Base-by-base conservation (phyloP, 345 rosid species). In the Trapa bicornis region DNA sequence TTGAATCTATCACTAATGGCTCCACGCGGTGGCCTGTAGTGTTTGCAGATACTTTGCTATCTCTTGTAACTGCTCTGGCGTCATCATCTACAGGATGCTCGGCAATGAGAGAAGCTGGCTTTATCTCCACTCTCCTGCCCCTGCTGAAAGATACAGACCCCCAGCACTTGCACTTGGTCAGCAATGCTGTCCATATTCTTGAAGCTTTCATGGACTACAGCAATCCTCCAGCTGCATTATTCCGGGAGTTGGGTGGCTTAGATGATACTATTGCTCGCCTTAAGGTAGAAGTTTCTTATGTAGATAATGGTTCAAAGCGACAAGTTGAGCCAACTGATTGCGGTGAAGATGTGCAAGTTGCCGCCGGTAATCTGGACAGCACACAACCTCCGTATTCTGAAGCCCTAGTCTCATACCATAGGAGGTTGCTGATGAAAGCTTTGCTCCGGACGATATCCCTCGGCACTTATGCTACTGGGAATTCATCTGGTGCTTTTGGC, bases 191-290 rank as follows among this genome's bases (percentile, higher is more conserved):
- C 75, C 91, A 84, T 75, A 84, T 93, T 77, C 81, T 93, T 47
- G 98, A 88, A 74, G 87, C 92, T 62, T 93, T 93, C 76, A 93
- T 93, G 97, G 98, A 88, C 73, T 90, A 87, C 74, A 88, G 97
- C 73, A 85, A 90, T 76, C 97, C 96, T 64, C 96, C 97, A 68
- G 94, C 94, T 75, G 82, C 90, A 68, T 78, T 93, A 76, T 93
- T 90, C 79, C 83, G 98, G 80, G 98, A 90, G 72, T 80, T 90
- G 85, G 97, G 98, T 73, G 98, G 96, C 75, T 78, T 90, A 76
- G 98, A 93, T 83, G 96, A 90, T 75, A 85, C 96, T 50, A 88
- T 93, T 57, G 80, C 78, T 67, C 94, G 98, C 68, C 73, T 93
- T 74, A 87, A 87, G 79, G 77, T 81, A 67, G 98, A 93, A 79